Conservation (phyloP, 306 rosid genomes). For the Vicia faba region DNA sequence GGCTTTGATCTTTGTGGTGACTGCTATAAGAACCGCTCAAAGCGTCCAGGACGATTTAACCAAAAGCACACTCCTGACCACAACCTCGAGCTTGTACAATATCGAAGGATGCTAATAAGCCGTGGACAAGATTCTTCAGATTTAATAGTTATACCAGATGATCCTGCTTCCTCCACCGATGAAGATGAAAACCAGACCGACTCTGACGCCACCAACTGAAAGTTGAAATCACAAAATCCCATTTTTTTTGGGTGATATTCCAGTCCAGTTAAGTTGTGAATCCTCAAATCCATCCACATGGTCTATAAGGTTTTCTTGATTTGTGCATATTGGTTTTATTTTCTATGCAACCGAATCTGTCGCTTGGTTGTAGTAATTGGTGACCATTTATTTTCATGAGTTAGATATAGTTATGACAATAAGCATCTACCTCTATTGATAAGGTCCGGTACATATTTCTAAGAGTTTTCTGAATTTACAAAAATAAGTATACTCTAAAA, state of each 20-base stretch:
- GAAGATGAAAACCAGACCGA: conserved; percentile 38
- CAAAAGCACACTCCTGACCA: conserved; percentile 91
- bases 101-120: background rate
- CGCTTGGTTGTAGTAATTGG: conserved; percentile 10
- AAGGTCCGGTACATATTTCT: background rate
- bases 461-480: background rate
- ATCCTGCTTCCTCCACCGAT: conserved; percentile 20
- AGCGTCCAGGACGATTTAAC: conserved; percentile 92
- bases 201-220: conserved; percentile 39
- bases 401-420: conserved; percentile 7
- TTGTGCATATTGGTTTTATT: conserved; percentile 31
- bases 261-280: conserved; percentile 11
- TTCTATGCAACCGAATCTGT: conserved; percentile 1
- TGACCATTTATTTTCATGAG: background rate
- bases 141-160: conserved; percentile 33
- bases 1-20: conserved; percentile 88
- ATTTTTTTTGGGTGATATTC: conserved; percentile 20
- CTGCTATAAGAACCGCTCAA: conserved; percentile 62
- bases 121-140: conserved; percentile 30
- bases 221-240: conserved; percentile 17
- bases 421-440: conserved; percentile 11
- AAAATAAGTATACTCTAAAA: background rate
- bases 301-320: conserved; percentile 20
- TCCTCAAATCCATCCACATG: conserved; percentile 10
- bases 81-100: conserved; percentile 43